Evolutionary conservation across 2,329 filamentous ascomycete genomes (phyloP), one percentile per base, ranked within the genome.

Genomic region (Calonectria ilicicola): DNA sequence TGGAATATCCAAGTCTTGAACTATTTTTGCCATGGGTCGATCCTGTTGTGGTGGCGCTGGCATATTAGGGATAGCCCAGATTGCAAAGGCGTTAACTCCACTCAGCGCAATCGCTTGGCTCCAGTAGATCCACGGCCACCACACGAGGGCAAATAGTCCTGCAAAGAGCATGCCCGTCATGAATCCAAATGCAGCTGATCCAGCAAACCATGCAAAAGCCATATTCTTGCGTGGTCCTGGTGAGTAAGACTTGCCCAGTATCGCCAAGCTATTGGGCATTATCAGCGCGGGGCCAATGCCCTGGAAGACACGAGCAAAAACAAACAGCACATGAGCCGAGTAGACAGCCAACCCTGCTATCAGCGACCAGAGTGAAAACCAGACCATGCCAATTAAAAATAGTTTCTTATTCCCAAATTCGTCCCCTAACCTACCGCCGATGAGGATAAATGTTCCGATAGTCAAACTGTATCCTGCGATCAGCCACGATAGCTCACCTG

Each of bases 251-350:
- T 85, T 84, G 2, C 91, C 91, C 0, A 94, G 81, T 12, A 94
- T 85, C 3, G 91, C 92, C 23, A 93, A 81, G 0, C 86, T 91
- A 73, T 93, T 94, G 0, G 92, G 92, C 26, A 94, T 83, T 17
- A 88, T 83, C 40, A 94, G 84, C 0, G 91, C 91, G 0, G 91
- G 90, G 0, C 92, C 93, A 23, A 92, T 86, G 0, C 91, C 90
- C 74, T 92, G 90, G 2, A 91, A 79, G 0, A 87, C 89, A 6
- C 90, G 85, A 19, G 85, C 84, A 42, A 87, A 83, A 70, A 88
- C 84, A 75, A 90, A 90, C 12, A 89, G 81, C 2, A 84, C 82
- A 65, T 80, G 81, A 65, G 80, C 80, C 6, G 84, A 84, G 69
- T 85, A 87, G 51, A 80, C 79, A 2, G 81, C 79, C 0, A 85